These are phyloP conservation scores for Dichomitus squalens DNA, from an alignment of 1,284 basidiomycete species.

Conservation along the genomic window DNA sequence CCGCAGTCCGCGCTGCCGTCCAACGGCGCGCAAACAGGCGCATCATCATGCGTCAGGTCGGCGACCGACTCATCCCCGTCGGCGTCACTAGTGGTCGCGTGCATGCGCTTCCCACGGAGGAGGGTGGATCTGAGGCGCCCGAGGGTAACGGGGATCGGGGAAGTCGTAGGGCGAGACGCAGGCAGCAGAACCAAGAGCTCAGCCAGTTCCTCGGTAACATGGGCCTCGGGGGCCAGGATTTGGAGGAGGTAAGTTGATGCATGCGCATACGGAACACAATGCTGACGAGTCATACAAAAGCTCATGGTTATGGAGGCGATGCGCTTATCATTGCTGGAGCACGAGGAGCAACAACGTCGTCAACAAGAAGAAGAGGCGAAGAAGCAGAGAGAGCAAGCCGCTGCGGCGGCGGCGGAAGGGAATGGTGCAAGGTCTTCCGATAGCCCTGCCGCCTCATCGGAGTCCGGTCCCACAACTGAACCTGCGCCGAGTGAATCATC, in stretches of 20 bases:
- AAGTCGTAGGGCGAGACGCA: conserved; percentile 60
- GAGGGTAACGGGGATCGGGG: conserved; percentile 41
- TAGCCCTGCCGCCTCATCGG: not conserved
- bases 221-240: conserved; percentile 76
- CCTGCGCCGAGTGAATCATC: conserved; percentile 1
- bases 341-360: conserved; percentile 78
- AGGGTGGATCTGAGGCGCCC: conserved; percentile 44
- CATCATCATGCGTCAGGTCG: conserved; percentile 98
- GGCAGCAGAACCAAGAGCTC: conserved; percentile 53
- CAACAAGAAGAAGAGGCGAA: conserved; percentile 61
- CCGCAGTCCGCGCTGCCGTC: conserved; percentile 86
- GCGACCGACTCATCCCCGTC: conserved; percentile 94
- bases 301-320: conserved; percentile 99
- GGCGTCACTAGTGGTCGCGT: conserved; percentile 87
- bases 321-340: conserved; percentile 92
- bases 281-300: conserved; percentile 44
- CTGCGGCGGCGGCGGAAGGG: conserved; percentile 11
- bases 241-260: conserved; percentile 76
- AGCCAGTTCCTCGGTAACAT: conserved; percentile 65
- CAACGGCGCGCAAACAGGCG: conserved; percentile 90
- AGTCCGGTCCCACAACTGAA: not conserved
- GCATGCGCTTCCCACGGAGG: conserved; percentile 66
- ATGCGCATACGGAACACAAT: not conserved
- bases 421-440: conserved; percentile 1
- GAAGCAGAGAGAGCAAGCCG: conserved; percentile 39